Evolutionary conservation across 1,139 yeast genomes (phyloP), one percentile per base, ranked within the genome.

Genomic region (Candida tropicalis): DNA sequence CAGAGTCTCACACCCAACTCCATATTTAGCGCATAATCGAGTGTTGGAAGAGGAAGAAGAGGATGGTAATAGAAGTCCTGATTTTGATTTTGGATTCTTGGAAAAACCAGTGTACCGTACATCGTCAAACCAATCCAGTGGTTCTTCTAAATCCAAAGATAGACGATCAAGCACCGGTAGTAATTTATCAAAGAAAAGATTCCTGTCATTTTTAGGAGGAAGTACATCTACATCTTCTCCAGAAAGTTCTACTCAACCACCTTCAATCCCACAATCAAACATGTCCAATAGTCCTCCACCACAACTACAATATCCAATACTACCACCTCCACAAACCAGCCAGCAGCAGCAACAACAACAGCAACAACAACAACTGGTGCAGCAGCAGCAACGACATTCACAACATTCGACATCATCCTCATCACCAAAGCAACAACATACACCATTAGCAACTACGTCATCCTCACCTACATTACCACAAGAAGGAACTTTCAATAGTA

Each of bases 401-500:
- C n/a, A n/a, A n/a, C n/a, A n/a, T n/a, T n/a, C n/a, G n/a, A n/a
- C n/a, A 12, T 12, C 38, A 16, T 34, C 16, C 5, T n/a, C n/a
- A n/a, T n/a, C n/a, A n/a, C n/a, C n/a, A n/a, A n/a, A n/a, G n/a
- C 35, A 31, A 29, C 34, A n/a, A 15, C 23, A n/a, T 7, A 13
- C 24, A 16, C 13, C 39, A 29, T 31, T 34, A 22, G 10, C 10
- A 20, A 5, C 34, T 4, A 12, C 39, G 13, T 16, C 41, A 3
- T 32, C 41, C n/a, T 20, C 38, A 4, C 41, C 41, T 13, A 16
- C 27, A 20, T 12, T 25, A 32, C 40, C 32, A 23, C 28, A n/a
- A 55, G 43, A 59, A 55, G 40, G 62, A 56, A 45, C 60, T 0
- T 46, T 67, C 10, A 68, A 66, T 48, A 54, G 59, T n/a, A 48